These are phyloP conservation scores for Sporothrix globosa DNA, from an alignment of 2,329 filamentous ascomycete species.

Conservation along the genomic window DNA sequence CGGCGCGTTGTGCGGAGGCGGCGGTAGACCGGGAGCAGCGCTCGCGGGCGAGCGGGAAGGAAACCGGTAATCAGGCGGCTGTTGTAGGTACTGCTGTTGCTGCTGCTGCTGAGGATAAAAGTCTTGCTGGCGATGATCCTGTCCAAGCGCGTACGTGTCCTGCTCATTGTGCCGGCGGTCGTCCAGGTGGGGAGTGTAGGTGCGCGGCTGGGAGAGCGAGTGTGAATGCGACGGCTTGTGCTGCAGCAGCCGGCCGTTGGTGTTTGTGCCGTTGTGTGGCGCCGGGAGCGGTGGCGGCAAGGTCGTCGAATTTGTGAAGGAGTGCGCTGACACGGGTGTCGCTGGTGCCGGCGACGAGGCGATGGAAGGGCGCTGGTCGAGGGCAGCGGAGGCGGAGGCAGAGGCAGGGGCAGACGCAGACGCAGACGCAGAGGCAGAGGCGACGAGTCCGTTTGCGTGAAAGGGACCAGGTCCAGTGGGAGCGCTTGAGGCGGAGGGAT, in stretches of 20 bases:
- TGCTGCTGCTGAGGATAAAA: conserved; percentile 34
- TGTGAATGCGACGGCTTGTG: conserved; percentile 21
- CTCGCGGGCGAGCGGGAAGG: conserved; percentile 12
- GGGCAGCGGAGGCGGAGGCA: not conserved
- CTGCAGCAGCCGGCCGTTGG: conserved; percentile 32
- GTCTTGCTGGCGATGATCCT: conserved; percentile 49
- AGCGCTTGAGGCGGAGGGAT: conserved; percentile 34
- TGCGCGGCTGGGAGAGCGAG: conserved; percentile 23
- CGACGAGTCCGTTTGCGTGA: not conserved
- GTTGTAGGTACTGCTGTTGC: not conserved
- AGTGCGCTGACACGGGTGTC: conserved; percentile 28
- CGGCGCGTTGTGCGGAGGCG: not conserved
- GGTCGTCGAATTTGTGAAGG: conserved; percentile 24
- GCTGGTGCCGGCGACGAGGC: conserved; percentile 23
- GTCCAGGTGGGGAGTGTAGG: conserved; percentile 42
- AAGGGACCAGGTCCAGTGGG: not conserved
- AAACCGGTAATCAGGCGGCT: conserved; percentile 13
- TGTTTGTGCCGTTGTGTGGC: conserved; percentile 35
- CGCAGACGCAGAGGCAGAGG: not conserved
- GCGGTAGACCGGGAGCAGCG: not conserved
- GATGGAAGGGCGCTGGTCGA: not conserved
- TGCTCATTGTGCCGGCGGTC: conserved; percentile 62
- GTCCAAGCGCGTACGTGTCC: conserved; percentile 58
- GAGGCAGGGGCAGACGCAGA: not conserved
- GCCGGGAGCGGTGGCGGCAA: conserved; percentile 17